Evolutionary conservation across 768 basidiomycete species (phyloP), one percentile per base, ranked within the genome.

Genomic region (Crassisporium funariophilum): DNA sequence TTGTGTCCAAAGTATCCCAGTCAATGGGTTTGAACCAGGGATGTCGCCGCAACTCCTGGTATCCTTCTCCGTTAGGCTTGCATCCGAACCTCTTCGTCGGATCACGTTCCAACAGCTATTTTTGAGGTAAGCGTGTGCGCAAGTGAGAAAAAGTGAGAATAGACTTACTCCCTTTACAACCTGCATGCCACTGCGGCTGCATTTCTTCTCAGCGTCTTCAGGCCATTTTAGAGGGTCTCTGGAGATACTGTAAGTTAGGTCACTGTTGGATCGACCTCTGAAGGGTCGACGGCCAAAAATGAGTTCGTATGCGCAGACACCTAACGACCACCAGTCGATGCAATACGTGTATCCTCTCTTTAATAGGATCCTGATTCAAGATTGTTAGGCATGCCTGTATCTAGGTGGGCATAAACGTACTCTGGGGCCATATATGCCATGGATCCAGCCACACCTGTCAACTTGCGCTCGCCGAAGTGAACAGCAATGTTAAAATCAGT

Each of bases 401-500:
- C 47, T 38, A 40, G 35, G 9, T 33, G 29, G 41, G 13, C 15
- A 36, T 15, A 16, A 35, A 65, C 77, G 44, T 60, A 86, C 82
- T 88, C 85, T 2, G 86, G 87, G 33, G 88, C 95, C 95, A 99
- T 99, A 65, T 99, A 99, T 2, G 95, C 95, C 95, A 98, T 95
- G 41, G 92, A 95, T 7, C 95, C 95, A 17, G 95, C 95, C 0
- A 99, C 89, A 17, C 94, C 93, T 10, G 89, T 94, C 24, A 93
- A 70, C 47, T 87, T 81, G 46, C 90, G 79, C 47, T 97, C 93
- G 4, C 86, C 83, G 62, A 90, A 98, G 66, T 99, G 95, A 5
- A 98, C 93, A 12, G 95, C 95, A 48, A 99, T 99, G 65, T 99
- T 99, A 70, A 99, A 97, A 65, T 99, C 95, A 0, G 88, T 98